Conservation (phyloP, 176 grass and related monocot species). For the Ampelocalamus luodianensis region DNA sequence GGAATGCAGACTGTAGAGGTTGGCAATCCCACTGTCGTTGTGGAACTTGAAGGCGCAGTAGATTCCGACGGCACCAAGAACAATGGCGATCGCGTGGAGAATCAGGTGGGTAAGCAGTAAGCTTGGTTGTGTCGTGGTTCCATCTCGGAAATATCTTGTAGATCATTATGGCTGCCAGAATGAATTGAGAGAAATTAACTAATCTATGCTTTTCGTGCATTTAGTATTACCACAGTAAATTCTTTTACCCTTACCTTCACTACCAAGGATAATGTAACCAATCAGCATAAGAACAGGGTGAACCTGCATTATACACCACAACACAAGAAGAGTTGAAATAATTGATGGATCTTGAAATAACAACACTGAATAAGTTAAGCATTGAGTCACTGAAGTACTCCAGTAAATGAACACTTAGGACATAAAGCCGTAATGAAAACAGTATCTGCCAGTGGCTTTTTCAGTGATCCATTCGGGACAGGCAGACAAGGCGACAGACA, state of each 20-base stretch:
- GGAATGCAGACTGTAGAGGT: slow-evolving; percentile 93
- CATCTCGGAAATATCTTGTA: slow-evolving; percentile 65
- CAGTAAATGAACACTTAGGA: not conserved
- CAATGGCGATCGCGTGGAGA: slow-evolving; percentile 69
- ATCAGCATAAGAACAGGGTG: slow-evolving; percentile 97
- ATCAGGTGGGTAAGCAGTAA: slow-evolving; percentile 51
- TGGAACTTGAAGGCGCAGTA: slow-evolving; percentile 88
- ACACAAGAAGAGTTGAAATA: slow-evolving; percentile 16
- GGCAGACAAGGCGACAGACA: not conserved
- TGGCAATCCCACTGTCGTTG: slow-evolving; percentile 90
- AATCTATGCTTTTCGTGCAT: not conserved
- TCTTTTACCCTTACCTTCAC: slow-evolving; percentile 64
- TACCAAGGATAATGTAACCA: slow-evolving; percentile 84
- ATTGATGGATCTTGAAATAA: not conserved
- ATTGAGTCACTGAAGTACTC: not conserved
- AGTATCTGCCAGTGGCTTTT: not conserved
- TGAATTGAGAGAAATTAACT: not conserved
- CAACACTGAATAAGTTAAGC: not conserved
- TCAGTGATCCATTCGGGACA: not conserved
- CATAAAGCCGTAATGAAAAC: not conserved
- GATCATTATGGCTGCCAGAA: slow-evolving; percentile 74
- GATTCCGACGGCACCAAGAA: slow-evolving; percentile 76
- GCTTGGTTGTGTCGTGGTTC: slow-evolving; percentile 71
- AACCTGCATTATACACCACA: slow-evolving; percentile 52
- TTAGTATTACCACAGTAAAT: not conserved